Conservation (phyloP, 495 filamentous ascomycete species). For the Cairneyella variabilis region DNA sequence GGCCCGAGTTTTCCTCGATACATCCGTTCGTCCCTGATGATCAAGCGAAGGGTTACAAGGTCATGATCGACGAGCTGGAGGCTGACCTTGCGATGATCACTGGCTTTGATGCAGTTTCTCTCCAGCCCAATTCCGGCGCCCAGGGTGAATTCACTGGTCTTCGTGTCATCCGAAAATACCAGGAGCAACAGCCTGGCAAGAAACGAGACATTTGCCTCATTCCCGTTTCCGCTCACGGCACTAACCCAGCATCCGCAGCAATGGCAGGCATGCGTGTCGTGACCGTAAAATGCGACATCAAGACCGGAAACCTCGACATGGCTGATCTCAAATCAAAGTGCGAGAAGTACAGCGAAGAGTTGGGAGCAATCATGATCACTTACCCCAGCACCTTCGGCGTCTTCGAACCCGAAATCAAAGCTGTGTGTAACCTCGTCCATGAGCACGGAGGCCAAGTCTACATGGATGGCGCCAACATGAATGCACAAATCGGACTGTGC, state of each 20-base stretch:
- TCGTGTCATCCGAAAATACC: constrained; percentile 86
- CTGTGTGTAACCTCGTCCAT: constrained; percentile 84
- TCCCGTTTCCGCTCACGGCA: constrained; percentile 94
- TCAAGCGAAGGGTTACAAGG: constrained; percentile 63
- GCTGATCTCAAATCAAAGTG: constrained; percentile 83
- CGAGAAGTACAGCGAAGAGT: constrained; percentile 76
- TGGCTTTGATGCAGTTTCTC: constrained; percentile 82
- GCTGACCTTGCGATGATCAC: constrained; percentile 80
- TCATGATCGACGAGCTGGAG: constrained; percentile 68
- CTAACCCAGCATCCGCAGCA: constrained; percentile 92
- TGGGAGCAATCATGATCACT: constrained; percentile 97
- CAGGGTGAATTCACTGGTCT: constrained; percentile 96
- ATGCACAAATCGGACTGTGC: constrained; percentile 96
- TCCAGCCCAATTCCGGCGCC: constrained; percentile 96
- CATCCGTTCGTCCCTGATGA: constrained; percentile 74
- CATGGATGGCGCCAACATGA: constrained; percentile 99
- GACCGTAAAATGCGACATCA: constrained; percentile 84
- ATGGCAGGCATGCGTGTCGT: constrained; percentile 99
- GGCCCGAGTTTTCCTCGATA: constrained; percentile 78
- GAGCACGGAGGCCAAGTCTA: constrained; percentile 90
- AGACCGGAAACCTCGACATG: constrained; percentile 88
- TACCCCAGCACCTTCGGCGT: constrained; percentile 97
- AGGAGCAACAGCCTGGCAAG: constrained; percentile 55
- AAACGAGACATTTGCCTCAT: constrained; percentile 94
- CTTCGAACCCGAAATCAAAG: constrained; percentile 88